Conservation (phyloP, 106 monocot species). For the Amphibolis antarctica region DNA sequence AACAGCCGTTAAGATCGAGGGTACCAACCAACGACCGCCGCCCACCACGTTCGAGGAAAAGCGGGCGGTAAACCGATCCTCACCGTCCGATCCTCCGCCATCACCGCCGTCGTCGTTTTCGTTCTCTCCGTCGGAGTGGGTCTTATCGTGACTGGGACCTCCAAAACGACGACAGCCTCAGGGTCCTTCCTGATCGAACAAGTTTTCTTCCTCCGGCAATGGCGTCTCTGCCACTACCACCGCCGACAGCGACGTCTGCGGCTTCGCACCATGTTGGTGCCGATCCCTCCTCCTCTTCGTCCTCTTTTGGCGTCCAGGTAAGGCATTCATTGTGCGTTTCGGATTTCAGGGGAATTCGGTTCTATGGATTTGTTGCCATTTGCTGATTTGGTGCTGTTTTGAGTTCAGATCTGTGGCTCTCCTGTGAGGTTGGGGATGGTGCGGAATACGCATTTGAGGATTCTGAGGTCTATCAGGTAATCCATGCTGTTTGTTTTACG, state of each 20-base stretch:
- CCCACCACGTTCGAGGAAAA: not conserved
- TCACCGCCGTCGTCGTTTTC: not conserved
- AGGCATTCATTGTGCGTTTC: too few species aligned
- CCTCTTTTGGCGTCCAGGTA: not conserved
- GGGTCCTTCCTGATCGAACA: not conserved
- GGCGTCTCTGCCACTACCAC: not conserved
- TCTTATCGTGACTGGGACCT: not conserved
- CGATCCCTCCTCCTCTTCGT: not conserved
- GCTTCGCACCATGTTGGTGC: not conserved
- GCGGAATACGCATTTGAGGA: conserved; percentile 5
- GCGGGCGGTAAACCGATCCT: not conserved
- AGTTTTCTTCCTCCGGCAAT: conserved; percentile 3
- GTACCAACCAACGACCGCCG: not conserved
- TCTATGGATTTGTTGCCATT: too few species aligned
- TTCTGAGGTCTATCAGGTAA: conserved; percentile 7
- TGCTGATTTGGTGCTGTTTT: conserved; percentile 1
- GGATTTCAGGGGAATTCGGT: not conserved
- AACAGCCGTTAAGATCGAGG: too few species aligned
- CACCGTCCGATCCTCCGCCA: conserved; percentile 3
- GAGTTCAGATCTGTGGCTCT: conserved; percentile 8
- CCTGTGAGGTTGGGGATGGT: conserved; percentile 8
- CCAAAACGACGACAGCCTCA: not conserved
- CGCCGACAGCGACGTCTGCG: not conserved
- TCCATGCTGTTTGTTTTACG: not conserved
- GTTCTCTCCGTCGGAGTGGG: not conserved